A percentile compares a stretch with the other conserved stretches of the same genome.
Conservation (phyloP, 78 protist genomes). For the Dictyostelium purpureum region DNA sequence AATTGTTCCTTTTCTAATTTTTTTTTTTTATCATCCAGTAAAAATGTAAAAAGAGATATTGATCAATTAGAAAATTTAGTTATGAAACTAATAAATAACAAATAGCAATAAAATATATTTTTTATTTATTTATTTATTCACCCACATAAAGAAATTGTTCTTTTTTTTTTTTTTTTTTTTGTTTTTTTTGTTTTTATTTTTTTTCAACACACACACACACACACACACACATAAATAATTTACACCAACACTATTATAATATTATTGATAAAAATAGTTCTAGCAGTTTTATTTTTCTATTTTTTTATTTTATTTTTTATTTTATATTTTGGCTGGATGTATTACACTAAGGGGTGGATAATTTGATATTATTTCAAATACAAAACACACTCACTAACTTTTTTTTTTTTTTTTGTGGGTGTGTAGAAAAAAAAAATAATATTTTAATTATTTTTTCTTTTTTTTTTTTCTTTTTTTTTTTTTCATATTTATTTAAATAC, state of each 20-base stretch:
- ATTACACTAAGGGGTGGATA: not conserved
- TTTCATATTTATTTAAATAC: too few species aligned
- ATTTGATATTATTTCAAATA: not conserved
- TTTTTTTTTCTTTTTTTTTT: too few species aligned
- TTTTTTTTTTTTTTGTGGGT: not conserved
- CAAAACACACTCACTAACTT: not conserved
- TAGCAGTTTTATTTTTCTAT: too few species aligned
- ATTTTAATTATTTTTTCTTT: too few species aligned
- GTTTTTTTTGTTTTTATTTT: too few species aligned
- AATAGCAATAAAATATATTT: too few species aligned
- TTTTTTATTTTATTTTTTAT: too few species aligned
- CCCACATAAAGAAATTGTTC: not conserved
- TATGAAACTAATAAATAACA: too few species aligned
- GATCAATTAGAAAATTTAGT: not conserved
- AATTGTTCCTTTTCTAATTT: not conserved
- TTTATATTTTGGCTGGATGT: not conserved
- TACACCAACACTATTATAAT: too few species aligned
- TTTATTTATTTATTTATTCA: too few species aligned
- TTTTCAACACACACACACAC: not conserved
- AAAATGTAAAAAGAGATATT: not conserved
- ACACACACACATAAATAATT: not conserved
- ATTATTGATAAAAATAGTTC: not conserved
- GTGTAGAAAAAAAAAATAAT: too few species aligned
- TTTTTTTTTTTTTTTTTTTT: too few species aligned
- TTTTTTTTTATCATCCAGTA: not conserved